Conservation (phyloP, 371 early-diverging fungal species). For the Gilbertella persicaria region DNA sequence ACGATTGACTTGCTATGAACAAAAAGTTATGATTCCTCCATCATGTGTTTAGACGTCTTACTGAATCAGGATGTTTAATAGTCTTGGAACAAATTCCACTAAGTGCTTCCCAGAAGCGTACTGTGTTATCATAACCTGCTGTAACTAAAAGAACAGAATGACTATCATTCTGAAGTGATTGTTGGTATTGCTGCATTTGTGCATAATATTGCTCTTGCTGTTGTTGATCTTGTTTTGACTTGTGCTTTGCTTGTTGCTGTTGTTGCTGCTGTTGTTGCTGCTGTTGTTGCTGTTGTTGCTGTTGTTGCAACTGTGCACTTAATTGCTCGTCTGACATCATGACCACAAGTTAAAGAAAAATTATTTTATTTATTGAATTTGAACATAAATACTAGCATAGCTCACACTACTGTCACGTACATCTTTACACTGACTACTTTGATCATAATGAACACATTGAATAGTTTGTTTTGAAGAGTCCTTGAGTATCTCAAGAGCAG, state of each 20-base stretch:
- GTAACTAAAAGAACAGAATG: slow-evolving; percentile 90
- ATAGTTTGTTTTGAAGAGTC: slow-evolving; percentile 2
- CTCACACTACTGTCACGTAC: slow-evolving; percentile 73
- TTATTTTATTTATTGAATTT: slow-evolving; percentile 4
- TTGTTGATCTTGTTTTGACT: slow-evolving; percentile 5
- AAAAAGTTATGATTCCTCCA: background rate
- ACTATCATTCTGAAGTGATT: slow-evolving; percentile 55
- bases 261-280: slow-evolving; percentile 7
- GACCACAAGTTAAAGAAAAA: too few species aligned
- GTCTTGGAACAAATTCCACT: slow-evolving; percentile 93
- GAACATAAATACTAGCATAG: slow-evolving; percentile 61
- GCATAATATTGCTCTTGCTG: slow-evolving; percentile 42
- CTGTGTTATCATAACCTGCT: slow-evolving; percentile 95
- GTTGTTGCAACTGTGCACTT: slow-evolving; percentile 1
- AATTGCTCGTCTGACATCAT: slow-evolving; percentile 13
- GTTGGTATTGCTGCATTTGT: slow-evolving; percentile 49
- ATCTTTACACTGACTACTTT: slow-evolving; percentile 62
- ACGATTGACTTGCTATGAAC: slow-evolving; percentile 86
- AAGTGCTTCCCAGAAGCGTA: slow-evolving; percentile 97
- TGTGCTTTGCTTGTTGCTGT: background rate
- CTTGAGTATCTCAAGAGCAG: slow-evolving; percentile 49
- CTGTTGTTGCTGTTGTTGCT: slow-evolving; percentile 5
- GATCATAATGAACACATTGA: slow-evolving; percentile 84
- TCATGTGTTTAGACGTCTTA: slow-evolving; percentile 19
- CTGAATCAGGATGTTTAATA: slow-evolving; percentile 92